These are phyloP conservation scores for Protostelium mycophagum DNA, from an alignment of 78 protist species.

Conservation along the genomic window DNA sequence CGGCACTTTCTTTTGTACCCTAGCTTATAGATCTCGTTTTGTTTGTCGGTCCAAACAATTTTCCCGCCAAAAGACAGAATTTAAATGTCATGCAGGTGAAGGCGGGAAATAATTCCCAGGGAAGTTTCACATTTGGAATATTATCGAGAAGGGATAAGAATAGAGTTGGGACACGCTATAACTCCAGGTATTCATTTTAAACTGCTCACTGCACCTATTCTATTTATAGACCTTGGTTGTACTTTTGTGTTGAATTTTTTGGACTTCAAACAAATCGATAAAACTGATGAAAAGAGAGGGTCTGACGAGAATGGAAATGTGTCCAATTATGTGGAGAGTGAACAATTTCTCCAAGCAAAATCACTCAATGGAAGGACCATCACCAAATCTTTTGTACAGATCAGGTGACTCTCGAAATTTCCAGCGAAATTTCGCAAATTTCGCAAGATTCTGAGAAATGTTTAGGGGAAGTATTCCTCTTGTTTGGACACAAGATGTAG, in stretches of 20 bases:
- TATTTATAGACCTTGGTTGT: too few relatives aligned
- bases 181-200: too few relatives aligned
- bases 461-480: slow-evolving; percentile 51
- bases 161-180: slow-evolving; percentile 60
- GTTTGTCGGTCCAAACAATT: too few relatives aligned
- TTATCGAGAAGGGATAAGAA: slow-evolving; percentile 38
- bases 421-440: background rate
- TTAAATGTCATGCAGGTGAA: too few relatives aligned
- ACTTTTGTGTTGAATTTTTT: too few relatives aligned
- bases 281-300: too few relatives aligned
- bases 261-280: too few relatives aligned
- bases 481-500: slow-evolving; percentile 54
- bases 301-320: slow-evolving; percentile 57
- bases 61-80: too few relatives aligned
- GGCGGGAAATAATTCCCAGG: background rate
- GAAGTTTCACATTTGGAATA: slow-evolving; percentile 15
- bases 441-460: background rate
- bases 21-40: too few relatives aligned
- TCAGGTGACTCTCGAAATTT: too few relatives aligned
- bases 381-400: slow-evolving; percentile 52
- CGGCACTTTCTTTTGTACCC: too few relatives aligned
- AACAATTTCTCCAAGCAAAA: slow-evolving; percentile 35
- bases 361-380: background rate
- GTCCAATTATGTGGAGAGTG: slow-evolving; percentile 52
- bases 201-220: too few relatives aligned